phyloP scores from a whole-genome alignment of 2,329 filamentous ascomycete genomes.

The Samsoniella hepiali region DNA sequence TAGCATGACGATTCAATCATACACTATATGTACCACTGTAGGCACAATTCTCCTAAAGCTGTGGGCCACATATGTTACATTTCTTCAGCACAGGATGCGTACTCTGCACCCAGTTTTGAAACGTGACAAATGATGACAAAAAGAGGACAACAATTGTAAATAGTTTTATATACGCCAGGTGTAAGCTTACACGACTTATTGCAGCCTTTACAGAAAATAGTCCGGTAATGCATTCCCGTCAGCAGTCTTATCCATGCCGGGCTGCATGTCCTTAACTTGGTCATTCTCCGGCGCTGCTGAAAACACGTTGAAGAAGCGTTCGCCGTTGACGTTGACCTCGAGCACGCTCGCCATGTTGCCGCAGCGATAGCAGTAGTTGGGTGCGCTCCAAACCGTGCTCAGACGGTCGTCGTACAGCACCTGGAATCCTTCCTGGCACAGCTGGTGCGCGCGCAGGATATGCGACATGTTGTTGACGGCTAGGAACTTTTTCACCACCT shows the following conservation, averaged over 20 bases:
- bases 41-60: background rate
- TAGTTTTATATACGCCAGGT: background rate
- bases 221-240: conserved; percentile 64
- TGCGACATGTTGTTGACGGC: conserved; percentile 98
- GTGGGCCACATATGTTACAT: background rate
- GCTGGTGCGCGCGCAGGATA: conserved; percentile 94
- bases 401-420: conserved; percentile 92
- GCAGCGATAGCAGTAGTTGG: conserved; percentile 93
- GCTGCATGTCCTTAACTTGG: conserved; percentile 79
- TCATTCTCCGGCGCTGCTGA: conserved; percentile 96
- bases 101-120: background rate
- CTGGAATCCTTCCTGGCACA: conserved; percentile 97
- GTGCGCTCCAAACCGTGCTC: conserved; percentile 97
- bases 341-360: conserved; percentile 97
- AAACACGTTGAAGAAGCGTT: conserved; percentile 97
- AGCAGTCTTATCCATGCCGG: conserved; percentile 67
- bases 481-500: conserved; percentile 97
- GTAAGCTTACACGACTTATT: background rate
- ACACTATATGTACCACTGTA: background rate
- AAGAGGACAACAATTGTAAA: background rate
- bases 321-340: conserved; percentile 89
- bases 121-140: background rate
- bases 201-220: conserved; percentile 59
- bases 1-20: conserved; percentile 2
- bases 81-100: background rate